A percentile compares a stretch with the other conserved stretches of the same genome.
These are phyloP conservation scores for Exophiala calicioides DNA, from an alignment of 2,329 filamentous ascomycete genomes.

Conservation along the genomic window DNA sequence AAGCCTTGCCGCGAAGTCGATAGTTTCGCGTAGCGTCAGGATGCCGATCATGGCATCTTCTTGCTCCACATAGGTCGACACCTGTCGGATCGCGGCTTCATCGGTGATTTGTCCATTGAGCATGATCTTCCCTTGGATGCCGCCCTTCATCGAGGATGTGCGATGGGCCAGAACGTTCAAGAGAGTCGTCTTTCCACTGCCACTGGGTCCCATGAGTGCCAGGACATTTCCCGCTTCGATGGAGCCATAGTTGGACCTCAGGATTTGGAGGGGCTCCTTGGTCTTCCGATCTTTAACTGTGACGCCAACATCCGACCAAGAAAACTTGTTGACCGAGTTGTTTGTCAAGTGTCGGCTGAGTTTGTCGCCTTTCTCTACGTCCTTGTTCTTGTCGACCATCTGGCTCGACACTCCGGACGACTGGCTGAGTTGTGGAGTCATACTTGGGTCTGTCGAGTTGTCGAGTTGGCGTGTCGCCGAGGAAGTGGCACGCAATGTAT, in stretches of 20 bases:
- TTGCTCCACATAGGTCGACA: slow-evolving; percentile 81
- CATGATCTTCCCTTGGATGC: slow-evolving; percentile 55
- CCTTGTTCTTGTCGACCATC: neutral
- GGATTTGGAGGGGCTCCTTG: slow-evolving; percentile 63
- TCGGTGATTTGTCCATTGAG: slow-evolving; percentile 64
- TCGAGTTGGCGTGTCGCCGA: too few species aligned
- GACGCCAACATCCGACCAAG: slow-evolving; percentile 68
- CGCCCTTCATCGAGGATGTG: slow-evolving; percentile 54
- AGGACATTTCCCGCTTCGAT: slow-evolving; percentile 66
- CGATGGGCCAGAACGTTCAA: slow-evolving; percentile 75
- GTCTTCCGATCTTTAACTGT: slow-evolving; percentile 71
- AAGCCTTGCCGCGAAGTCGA: slow-evolving; percentile 74
- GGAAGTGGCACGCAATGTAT: too few species aligned
- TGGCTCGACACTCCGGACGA: neutral
- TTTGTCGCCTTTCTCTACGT: slow-evolving; percentile 19
- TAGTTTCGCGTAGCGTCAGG: slow-evolving; percentile 76
- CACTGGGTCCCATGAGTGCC: slow-evolving; percentile 78
- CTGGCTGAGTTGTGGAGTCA: neutral
- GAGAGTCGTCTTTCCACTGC: slow-evolving; percentile 77
- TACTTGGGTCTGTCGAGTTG: too few species aligned
- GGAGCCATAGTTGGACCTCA: slow-evolving; percentile 63
- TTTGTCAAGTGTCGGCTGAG: slow-evolving; percentile 59
- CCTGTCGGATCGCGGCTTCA: slow-evolving; percentile 58
- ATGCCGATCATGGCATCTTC: slow-evolving; percentile 82
- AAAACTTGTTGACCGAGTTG: slow-evolving; percentile 62